Evolutionary conservation across 345 rosid species (phyloP), one percentile per base, ranked within the genome.

Genomic region (Toxicodendron radicans): DNA sequence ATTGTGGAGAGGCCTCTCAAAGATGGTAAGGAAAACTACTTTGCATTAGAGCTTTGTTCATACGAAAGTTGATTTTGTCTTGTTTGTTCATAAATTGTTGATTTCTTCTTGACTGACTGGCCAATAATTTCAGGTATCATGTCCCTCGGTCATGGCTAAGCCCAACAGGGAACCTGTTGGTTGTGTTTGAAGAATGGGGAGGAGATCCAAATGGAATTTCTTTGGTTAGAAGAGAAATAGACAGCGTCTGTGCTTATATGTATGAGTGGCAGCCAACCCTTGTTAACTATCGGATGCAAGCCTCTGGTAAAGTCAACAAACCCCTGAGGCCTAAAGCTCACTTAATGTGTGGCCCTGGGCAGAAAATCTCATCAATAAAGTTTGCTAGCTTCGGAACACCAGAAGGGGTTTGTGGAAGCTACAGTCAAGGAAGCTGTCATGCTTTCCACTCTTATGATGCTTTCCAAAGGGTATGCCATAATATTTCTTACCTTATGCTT

Each of bases 361-460:
- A 96, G 79, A 90, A 90, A 77, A 96, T 96, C 21, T 86, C 89
- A 30, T 77, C 85, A 0, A 89, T 93, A 27, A 90, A 89, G 91
- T 96, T 93, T 78, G 99, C 99, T 20, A 93, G 98, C 87, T 96
- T 96, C 0, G 98, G 99, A 18, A 93, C 95, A 33, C 98, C 98
- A 14, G 85, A 83, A 84, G 99, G 99, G 10, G 80, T 80, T 69
- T 96, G 99, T 24, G 99, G 99, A 77, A 90, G 84, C 85, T 96
- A 88, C 86, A 88, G 79, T 0, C 80, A 91, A 69, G 97, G 98
- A 79, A 79, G 92, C 79, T 96, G 99, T 68, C 99, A 96, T 0
- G 99, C 98, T 20, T 84, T 82, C 79, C 96, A 93, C 84, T 96
- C 99, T 0, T 93, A 86, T 53, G 99, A 93, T 77, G 99, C 97